phyloP scores from a whole-genome alignment of 805 yeast genomes.

The Candida insectorum region DNA sequence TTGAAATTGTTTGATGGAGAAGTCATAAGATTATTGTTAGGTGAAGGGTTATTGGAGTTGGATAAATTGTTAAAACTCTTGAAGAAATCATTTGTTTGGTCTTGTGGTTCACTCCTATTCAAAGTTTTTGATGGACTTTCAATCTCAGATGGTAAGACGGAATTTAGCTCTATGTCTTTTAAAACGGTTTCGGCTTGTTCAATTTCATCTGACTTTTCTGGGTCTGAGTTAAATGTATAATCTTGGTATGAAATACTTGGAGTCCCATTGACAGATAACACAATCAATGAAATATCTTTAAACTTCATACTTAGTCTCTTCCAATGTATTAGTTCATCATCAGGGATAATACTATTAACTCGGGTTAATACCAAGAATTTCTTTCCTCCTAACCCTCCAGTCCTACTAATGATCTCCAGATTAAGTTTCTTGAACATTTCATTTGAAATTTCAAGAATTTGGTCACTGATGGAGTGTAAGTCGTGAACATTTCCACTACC shows the following conservation, averaged over 20 bases:
- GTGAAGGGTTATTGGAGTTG: slow-evolving; percentile 20
- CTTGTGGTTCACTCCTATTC: neutral
- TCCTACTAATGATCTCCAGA: slow-evolving; percentile 28
- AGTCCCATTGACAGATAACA: slow-evolving; percentile 61
- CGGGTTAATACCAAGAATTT: slow-evolving; percentile 66
- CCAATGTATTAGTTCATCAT: slow-evolving; percentile 80
- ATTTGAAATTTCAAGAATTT: slow-evolving; percentile 61
- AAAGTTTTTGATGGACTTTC: neutral
- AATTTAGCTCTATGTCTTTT: too few species aligned
- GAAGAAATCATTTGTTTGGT: slow-evolving; percentile 15
- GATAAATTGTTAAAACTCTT: slow-evolving; percentile 14
- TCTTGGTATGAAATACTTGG: slow-evolving; percentile 43
- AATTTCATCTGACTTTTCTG: neutral
- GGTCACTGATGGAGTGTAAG: slow-evolving; percentile 53
- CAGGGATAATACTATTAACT: slow-evolving; percentile 70
- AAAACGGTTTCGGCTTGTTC: neutral
- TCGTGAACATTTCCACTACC: slow-evolving; percentile 16
- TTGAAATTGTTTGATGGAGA: slow-evolving; percentile 30
- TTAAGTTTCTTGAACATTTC: slow-evolving; percentile 37
- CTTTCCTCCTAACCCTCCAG: slow-evolving; percentile 45
- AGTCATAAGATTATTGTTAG: slow-evolving; percentile 20
- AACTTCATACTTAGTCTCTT: slow-evolving; percentile 63
- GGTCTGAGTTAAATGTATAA: too few species aligned
- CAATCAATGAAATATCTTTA: slow-evolving; percentile 57
- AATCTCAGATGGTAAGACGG: too few species aligned